These are phyloP conservation scores for Penicillium sp. DNA, from an alignment of 2,329 filamentous ascomycete genomes.

Conservation along the genomic window DNA sequence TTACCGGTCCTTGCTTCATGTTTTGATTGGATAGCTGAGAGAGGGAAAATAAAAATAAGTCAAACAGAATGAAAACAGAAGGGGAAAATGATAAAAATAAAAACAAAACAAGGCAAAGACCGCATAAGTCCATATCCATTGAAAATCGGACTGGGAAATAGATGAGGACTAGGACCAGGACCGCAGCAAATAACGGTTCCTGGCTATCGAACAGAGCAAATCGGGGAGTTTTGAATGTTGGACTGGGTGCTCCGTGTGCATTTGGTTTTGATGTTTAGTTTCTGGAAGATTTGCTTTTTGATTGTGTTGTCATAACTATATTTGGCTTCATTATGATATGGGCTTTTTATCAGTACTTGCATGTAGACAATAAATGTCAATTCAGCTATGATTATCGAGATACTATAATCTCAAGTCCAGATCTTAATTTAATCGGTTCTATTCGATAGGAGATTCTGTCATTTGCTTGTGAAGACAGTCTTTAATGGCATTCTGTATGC, in stretches of 20 bases:
- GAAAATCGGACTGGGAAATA: constrained; percentile 6
- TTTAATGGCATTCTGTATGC: constrained; percentile 20
- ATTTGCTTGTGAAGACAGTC: constrained; percentile 7
- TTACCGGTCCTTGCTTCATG: neutral
- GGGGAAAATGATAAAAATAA: neutral
- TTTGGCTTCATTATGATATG: neutral
- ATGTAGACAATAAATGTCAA: neutral
- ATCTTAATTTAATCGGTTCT: neutral
- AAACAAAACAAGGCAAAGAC: neutral
- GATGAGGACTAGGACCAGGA: constrained; percentile 16
- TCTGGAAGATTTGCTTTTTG: neutral
- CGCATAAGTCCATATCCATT: constrained; percentile 7
- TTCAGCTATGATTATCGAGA: neutral
- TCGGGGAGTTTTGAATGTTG: constrained; percentile 19
- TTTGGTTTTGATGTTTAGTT: neutral
- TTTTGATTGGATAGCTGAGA: neutral
- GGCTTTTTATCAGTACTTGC: neutral
- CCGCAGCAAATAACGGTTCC: constrained; percentile 28
- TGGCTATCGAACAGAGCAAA: constrained; percentile 15
- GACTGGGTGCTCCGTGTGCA: neutral
- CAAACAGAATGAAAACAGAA: neutral
- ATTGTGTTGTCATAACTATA: neutral
- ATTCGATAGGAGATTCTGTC: neutral
- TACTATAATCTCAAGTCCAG: neutral
- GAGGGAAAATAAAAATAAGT: neutral